Evolutionary conservation across 169 alveolate genomes (phyloP).

Genomic region (Eimeria necatrix): DNA sequence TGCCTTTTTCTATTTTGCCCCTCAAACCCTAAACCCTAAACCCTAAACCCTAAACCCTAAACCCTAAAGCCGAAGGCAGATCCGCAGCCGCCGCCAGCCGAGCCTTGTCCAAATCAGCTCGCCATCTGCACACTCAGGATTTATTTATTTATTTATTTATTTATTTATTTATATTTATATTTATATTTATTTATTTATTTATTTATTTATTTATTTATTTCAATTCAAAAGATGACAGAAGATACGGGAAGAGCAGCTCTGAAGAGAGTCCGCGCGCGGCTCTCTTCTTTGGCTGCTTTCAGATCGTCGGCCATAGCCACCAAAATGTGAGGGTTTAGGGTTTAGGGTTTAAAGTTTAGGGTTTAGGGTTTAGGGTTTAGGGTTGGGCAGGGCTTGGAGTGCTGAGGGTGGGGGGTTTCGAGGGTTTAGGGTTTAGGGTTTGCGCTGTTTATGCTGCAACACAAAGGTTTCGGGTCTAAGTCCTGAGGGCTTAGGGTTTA

Average conservation of each 20-base stretch:
- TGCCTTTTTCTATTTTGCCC: too few relatives aligned
- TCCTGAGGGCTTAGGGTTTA: conserved; percentile 25
- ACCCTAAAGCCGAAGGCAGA: not conserved
- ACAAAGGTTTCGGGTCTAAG: too few relatives aligned
- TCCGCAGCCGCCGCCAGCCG: not conserved
- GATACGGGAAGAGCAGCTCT: not conserved
- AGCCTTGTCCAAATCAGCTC: not conserved
- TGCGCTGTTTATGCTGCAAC: too few relatives aligned
- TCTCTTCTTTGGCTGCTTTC: not conserved
- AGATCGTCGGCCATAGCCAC: not conserved
- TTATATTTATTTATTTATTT: too few relatives aligned
- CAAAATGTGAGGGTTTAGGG: not conserved
- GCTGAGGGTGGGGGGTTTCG: not conserved
- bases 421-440: conserved; percentile 5
- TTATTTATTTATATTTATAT: too few relatives aligned
- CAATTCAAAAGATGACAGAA: too few relatives aligned
- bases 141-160: too few relatives aligned
- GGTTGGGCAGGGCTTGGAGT: not conserved
- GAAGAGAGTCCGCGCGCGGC: not conserved
- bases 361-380: not conserved
- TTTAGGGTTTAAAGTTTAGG: not conserved
- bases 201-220: too few relatives aligned
- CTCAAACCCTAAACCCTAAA: conserved; percentile 17
- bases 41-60: conserved; percentile 18
- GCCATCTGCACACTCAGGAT: too few relatives aligned